Evolutionary conservation across 768 basidiomycete genomes (phyloP), one percentile per base, ranked within the genome.

Genomic region (Termitomyces sp.): DNA sequence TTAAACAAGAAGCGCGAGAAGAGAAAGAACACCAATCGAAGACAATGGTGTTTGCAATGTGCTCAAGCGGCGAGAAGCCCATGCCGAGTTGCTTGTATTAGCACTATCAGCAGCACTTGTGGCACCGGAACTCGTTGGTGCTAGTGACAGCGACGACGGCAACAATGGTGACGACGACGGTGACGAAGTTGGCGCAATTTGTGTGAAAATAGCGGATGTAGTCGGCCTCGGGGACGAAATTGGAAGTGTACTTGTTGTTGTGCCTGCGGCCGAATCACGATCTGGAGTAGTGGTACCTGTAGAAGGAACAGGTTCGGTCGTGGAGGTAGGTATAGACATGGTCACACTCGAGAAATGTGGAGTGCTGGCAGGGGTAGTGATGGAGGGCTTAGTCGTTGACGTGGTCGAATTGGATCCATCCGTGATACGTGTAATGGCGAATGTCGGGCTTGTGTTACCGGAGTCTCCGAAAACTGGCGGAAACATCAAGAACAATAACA

Each of bases 391-490:
- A 15, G 58, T 55, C 7, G 65, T 58, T 24, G 47, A 57, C 16
- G 62, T 33, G 34, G 70, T 64, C 18, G 71, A 56, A 22, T 67
- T 55, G 6, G 60, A 37, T 4, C 67, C 66, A 30, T 61, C 70
- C 20, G 74, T 66, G 61, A 88, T 88, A 24, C 66, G 70, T 31
- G 76, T 71, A 60, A 91, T 91, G 1, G 78, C 81, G 67, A 91
- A 90, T 41, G 71, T 18, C 0, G 81, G 81, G 65, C 82, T 86
- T 9, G 69, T 63, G 61, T 91, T 83, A 12, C 88, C 89, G 15
- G 85, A 87, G 65, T 87, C 83, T 30, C 88, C 88, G 62, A 86
- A 74, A 44, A 88, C 88, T 89, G 53, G 4, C 37, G 64, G 2
- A 22, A 59, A 27, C 58, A 15, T 51, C 46, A 58, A 54, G 48